These are phyloP conservation scores for Metarhizium robertsii DNA, from an alignment of 2,329 filamentous ascomycete species.

Conservation along the genomic window DNA sequence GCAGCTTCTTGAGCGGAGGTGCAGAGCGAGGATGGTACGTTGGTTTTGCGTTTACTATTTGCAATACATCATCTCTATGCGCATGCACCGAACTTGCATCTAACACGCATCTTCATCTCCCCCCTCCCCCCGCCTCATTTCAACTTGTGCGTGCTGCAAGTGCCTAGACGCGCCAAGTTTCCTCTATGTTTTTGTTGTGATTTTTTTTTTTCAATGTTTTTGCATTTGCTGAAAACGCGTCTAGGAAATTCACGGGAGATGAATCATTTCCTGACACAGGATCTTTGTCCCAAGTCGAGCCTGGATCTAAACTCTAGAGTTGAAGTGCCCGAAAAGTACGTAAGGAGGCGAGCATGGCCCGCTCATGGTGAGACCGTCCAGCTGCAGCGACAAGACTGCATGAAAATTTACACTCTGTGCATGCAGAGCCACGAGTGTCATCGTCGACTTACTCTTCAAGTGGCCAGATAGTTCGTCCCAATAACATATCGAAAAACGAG, in stretches of 20 bases:
- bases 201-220: background rate
- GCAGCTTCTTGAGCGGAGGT: conserved; percentile 68
- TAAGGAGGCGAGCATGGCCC: background rate
- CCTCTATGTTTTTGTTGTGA: background rate
- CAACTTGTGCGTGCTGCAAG: conserved; percentile 2
- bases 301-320: conserved; percentile 22
- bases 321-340: background rate
- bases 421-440: background rate
- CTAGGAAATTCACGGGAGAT: conserved; percentile 43
- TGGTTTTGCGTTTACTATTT: background rate
- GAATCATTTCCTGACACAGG: conserved; percentile 41
- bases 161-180: conserved; percentile 7
- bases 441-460: background rate
- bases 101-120: too few relatives aligned
- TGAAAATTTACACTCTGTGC: background rate
- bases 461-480: too few relatives aligned
- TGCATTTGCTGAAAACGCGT: conserved; percentile 10
- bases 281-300: conserved; percentile 20
- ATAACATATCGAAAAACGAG: background rate
- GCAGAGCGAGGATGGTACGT: conserved; percentile 82
- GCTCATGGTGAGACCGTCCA: background rate
- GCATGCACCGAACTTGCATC: background rate
- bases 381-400: background rate
- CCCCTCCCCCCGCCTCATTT: background rate
- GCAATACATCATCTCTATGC: background rate